Percentiles rank a stretch among this genome's conserved stretches.
Conservation (phyloP, 768 basidiomycete species). For the Phylloporus rhodoxanthus region DNA sequence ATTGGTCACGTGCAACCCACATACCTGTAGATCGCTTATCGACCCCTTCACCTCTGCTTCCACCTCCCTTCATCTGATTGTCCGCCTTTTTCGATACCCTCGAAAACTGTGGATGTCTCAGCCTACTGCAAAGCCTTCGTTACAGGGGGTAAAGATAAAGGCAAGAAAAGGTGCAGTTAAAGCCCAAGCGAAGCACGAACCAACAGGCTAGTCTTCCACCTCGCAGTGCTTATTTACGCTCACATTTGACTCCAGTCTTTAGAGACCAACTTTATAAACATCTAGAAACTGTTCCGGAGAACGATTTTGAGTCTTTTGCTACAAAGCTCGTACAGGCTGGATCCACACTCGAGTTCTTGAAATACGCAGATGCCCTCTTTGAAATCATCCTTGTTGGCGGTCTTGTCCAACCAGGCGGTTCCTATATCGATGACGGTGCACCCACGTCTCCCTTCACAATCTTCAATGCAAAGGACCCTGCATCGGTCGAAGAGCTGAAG, state of each 20-base stretch:
- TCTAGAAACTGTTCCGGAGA: conserved; percentile 71
- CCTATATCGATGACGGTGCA: conserved; percentile 81
- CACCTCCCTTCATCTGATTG: conserved; percentile 11
- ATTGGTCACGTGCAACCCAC: conserved; percentile 21
- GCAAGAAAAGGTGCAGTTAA: conserved; percentile 90
- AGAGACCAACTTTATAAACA: conserved; percentile 91
- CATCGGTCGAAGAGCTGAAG: conserved; percentile 80
- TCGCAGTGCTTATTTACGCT: conserved; percentile 5
- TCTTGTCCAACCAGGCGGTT: conserved; percentile 93
- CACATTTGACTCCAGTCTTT: conserved; percentile 54
- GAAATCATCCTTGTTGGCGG: conserved; percentile 95
- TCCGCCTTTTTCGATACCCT: conserved; percentile 29
- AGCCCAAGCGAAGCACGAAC: conserved; percentile 92
- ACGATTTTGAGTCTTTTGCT: conserved; percentile 77
- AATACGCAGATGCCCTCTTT: conserved; percentile 95
- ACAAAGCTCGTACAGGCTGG: conserved; percentile 89
- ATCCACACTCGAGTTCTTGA: conserved; percentile 87
- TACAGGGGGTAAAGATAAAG: conserved; percentile 90
- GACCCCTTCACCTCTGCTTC: conserved; percentile 1
- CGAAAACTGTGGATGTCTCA: conserved; percentile 83
- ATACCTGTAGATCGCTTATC: conserved; percentile 19
- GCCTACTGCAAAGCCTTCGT: conserved; percentile 82
- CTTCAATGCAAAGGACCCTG: conserved; percentile 74
- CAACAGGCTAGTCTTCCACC: conserved; percentile 42
- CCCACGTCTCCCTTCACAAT: conserved; percentile 86